Evolutionary conservation across 2,329 filamentous ascomycete genomes (phyloP), one percentile per base, ranked within the genome.

Genomic region (Alternaria novae-zelandiae): DNA sequence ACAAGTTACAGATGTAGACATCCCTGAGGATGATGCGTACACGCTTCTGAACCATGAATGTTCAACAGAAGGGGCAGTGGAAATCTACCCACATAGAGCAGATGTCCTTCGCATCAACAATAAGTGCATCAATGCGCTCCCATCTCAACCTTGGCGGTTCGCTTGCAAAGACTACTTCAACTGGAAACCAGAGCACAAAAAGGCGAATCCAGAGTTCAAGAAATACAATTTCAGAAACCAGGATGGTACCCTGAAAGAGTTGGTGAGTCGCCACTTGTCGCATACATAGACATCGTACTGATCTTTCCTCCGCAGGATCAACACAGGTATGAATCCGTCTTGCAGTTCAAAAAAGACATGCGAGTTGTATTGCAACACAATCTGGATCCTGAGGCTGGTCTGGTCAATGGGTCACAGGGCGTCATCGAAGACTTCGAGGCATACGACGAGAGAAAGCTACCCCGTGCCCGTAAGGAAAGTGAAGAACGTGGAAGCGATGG

Each of bases 351-450:
- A 60, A 70, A 80, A 32, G 83, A 82, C 17, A 86, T 86, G 82
- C 79, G 83, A 4, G 85, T 88, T 10, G 82, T 87, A 10, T 78
- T 88, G 3, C 82, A 86, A 2, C 77, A 79, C n/a, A 88, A 88
- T 63, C 74, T 88, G 6, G 81, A 78, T 20, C 68, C 75, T 6
- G 9, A 15, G 2, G 30, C 55, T 2, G 76, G 73, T 9, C 70
- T 80, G 3, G 76, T 79, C 6, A 80, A 80, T 43, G 78, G 77
- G 3, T 73, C 75, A 8, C 75, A 79, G 61, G 77, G 78, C 9
- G 67, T 63, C 1, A 74, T 80, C 23, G 54, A 70, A 28, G 70
- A 70, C 2, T 79, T 86, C 57, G 79, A 84, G 63, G 56, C 66
- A 1, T 76, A 74, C 23, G 74, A 78, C 26, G 59, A 66, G 1